Base-by-base conservation (phyloP, 108 stramenopile genomes). In the Stephanodiscus minutulus region DNA sequence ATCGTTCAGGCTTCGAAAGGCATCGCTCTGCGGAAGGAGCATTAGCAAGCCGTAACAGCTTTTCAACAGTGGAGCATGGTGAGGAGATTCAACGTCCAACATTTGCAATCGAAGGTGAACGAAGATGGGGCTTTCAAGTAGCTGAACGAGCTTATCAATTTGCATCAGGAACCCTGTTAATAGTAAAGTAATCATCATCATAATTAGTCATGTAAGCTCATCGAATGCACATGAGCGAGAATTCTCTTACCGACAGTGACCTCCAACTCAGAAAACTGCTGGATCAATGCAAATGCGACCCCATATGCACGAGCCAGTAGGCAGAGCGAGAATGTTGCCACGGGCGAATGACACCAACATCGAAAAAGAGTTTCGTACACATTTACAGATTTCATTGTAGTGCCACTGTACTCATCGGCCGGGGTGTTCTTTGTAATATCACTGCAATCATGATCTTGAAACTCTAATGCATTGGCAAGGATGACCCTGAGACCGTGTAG, bases 51-150 rank as follows among this genome's bases (percentile, higher is more conserved):
- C 98, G 65, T 99, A 99, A 36, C 97, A 88, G 35, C 91, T 85
- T 67, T 97, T 96, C 11, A 99, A 79, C 25, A 99, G 76, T 10
- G 85, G 83, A 3, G 94, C 90, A 81, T 98, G 97, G 52, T 84
- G 87, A 8, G 84, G 86, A 21, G 92, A 80, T 69, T 96, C 95
- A 0, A 94, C 93, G 55, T 98, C 96, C 68, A 98, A 72, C 15
- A 99, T 87, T 73, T 98, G 97, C 59, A 99, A 69, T 58, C 98
- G 83, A 59, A 98, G 82, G 29, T 95, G 96, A n/a, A 98, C 70
- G 81, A 98, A 99, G n/a, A 97, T 93, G 7, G 98, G 98, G 60
- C 94, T 96, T 76, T 99, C 98, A 54, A 99, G 74, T 57, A 99
- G 73, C 60, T 98, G 97, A 31, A 99, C 97, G 24, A 98, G 82